Evolutionary conservation across 192 early-diverging fungal genomes (phyloP), one percentile per base, ranked within the genome.

Genomic region (Kickxella alabastrina): DNA sequence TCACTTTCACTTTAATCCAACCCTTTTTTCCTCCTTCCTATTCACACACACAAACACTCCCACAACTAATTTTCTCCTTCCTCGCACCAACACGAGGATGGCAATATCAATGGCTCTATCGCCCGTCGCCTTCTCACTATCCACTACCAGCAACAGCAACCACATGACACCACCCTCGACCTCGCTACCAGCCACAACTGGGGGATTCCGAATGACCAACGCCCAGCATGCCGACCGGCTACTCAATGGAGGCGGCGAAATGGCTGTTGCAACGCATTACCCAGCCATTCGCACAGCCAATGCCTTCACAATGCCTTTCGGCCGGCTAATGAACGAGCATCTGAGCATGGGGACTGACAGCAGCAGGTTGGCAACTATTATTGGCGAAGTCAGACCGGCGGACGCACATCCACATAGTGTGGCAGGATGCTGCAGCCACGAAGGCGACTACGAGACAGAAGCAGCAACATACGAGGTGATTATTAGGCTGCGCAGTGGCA

Each of bases 241-340:
- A n/a, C 28, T 35, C n/a, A n/a, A n/a, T n/a, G n/a, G n/a, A n/a
- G n/a, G n/a, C n/a, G n/a, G n/a, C n/a, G n/a, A n/a, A n/a, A n/a
- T n/a, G n/a, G n/a, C n/a, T n/a, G n/a, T n/a, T n/a, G n/a, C n/a
- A n/a, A n/a, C n/a, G n/a, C n/a, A n/a, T n/a, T n/a, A n/a, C n/a
- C n/a, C n/a, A 12, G 31, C 31, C 12, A 48, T 52, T 15, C 52
- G 61, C 29, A 56, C 61, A 22, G 61, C 61, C 34, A 63, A 63
- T 26, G 46, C 48, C 1, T 63, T 63, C 19, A 43, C 61, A 3
- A 10, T 62, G 39, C 61, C 61, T n/a, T 63, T 41, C 25, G 46
- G 28, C 22, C 44, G 60, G 15, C 37, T 62, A 17, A 24, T 39
- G 31, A 12, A 32, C 12, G 31, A 32, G 31, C 31, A n/a, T n/a